phyloP scores from a whole-genome alignment of 495 filamentous ascomycete genomes.

The Penicillium goetzii region DNA sequence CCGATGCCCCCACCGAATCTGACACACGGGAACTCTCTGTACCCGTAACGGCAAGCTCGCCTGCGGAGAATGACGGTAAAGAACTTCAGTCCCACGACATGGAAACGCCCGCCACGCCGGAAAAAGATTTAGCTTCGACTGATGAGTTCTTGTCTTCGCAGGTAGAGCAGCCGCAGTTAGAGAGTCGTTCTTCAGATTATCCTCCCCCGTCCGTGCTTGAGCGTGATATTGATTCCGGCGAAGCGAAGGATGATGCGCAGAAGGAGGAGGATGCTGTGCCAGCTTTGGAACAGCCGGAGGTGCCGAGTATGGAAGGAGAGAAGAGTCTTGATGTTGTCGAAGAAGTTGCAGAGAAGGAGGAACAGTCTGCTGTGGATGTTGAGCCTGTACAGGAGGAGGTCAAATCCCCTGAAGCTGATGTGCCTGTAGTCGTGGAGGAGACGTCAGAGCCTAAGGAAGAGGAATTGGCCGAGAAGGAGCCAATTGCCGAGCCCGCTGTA shows the following conservation, averaged over 20 bases:
- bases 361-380: neutral
- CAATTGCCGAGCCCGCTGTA: constrained; percentile 9
- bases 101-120: constrained; percentile 39
- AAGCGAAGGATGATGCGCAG: constrained; percentile 19
- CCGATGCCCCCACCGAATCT: constrained; percentile 3
- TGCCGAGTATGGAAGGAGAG: neutral
- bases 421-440: constrained; percentile 8
- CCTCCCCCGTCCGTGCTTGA: constrained; percentile 44
- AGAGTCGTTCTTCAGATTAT: constrained; percentile 42
- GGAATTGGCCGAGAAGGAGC: constrained; percentile 16
- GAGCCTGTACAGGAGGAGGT: constrained; percentile 10
- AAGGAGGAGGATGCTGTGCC: constrained; percentile 17
- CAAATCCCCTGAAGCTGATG: constrained; percentile 8
- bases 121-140: constrained; percentile 52
- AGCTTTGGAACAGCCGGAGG: constrained; percentile 13
- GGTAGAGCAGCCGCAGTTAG: constrained; percentile 49
- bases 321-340: neutral
- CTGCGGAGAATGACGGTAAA: constrained; percentile 56
- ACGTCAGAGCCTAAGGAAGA: constrained; percentile 21
- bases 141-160: constrained; percentile 55
- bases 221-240: constrained; percentile 29
- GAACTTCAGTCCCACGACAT: constrained; percentile 54
- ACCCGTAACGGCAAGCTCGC: constrained; percentile 41
- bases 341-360: constrained; percentile 2
- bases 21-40: constrained; percentile 28